Evolutionary conservation across 257 asterid genomes (phyloP), one percentile per base, ranked within the genome.

Genomic region (Ocimum tenuiflorum): DNA sequence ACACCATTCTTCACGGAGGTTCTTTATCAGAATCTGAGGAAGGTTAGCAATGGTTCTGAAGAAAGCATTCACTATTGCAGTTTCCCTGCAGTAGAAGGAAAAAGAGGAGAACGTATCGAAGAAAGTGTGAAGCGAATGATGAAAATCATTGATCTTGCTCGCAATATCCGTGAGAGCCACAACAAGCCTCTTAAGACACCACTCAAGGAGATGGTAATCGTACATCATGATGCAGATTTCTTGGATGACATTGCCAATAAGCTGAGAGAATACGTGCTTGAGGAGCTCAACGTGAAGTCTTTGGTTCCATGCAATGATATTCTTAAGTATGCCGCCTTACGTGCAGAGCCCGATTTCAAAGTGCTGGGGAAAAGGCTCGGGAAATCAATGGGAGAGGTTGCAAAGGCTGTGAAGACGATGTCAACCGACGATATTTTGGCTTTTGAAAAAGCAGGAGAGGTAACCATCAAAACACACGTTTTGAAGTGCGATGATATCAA

Each of bases 281-380:
- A 94, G 86, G 99, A 94, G 74, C 89, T 94, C 39, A 94, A 90
- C 27, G 85, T 94, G n/a, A 83, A 85, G 76, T 85, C 96, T 60
- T 71, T 90, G 77, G 82, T 83, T 39, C 79, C 97, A 0, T 94
- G 97, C 80, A 80, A 77, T n/a, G 96, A 94, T 64, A 75, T 97
- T 8, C 60, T 94, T 65, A 91, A 88, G 79, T 94, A 86, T 54
- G 91, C 96, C 14, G 78, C 89, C 4, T 75, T 94, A 63, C 88
- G 92, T 11, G 97, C 99, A n/a, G 97, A 90, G 72, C 99, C 99
- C 35, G 96, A 90, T 77, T 94, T 94, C 80, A 90, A 95, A 63
- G 85, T 75, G 3, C 79, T 90, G 4, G 99, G 99, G 43, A 94
- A 82, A 82, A 85, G 75, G 76, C 91, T 94, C 6, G 99, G 99